Percentiles rank a stretch among this genome's conserved stretches.
These are phyloP conservation scores for Selaginella tamariscina DNA, from an alignment of 75 land plant species.

Conservation along the genomic window DNA sequence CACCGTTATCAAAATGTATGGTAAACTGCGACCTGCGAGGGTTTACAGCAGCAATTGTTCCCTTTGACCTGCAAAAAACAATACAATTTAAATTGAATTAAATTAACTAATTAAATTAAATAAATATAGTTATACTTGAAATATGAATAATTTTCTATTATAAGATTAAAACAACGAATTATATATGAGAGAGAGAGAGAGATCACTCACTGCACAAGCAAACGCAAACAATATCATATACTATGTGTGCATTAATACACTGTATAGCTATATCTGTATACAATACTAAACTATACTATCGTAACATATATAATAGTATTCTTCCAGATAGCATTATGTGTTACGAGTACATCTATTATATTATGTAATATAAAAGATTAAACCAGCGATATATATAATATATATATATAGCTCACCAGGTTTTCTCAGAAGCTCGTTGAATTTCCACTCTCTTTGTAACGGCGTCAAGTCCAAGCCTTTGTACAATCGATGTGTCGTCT, in stretches of 20 bases:
- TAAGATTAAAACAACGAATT: background rate
- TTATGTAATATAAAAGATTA: background rate
- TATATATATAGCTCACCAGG: conserved; percentile 48
- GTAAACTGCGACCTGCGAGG: conserved; percentile 43
- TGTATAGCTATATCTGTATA: too few relatives aligned
- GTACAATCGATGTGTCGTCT: conserved; percentile 78
- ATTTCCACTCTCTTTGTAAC: conserved; percentile 82
- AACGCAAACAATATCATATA: background rate
- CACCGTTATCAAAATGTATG: conserved; percentile 65
- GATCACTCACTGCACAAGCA: too few relatives aligned
- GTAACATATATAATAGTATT: background rate
- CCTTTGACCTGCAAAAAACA: conserved; percentile 55
- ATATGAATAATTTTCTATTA: background rate
- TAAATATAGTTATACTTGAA: background rate
- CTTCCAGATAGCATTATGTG: background rate
- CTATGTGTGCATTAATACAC: too few relatives aligned
- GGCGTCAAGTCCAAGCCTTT: conserved; percentile 80
- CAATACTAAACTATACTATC: background rate
- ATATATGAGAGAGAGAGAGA: background rate
- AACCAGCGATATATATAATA: background rate
- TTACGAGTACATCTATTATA: background rate
- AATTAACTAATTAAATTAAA: too few relatives aligned
- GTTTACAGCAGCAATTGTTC: conserved; percentile 39
- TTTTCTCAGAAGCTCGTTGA: conserved; percentile 46
- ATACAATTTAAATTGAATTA: too few relatives aligned